Conservation (phyloP, 2,329 filamentous ascomycete genomes). For the Epichloe typhina region DNA sequence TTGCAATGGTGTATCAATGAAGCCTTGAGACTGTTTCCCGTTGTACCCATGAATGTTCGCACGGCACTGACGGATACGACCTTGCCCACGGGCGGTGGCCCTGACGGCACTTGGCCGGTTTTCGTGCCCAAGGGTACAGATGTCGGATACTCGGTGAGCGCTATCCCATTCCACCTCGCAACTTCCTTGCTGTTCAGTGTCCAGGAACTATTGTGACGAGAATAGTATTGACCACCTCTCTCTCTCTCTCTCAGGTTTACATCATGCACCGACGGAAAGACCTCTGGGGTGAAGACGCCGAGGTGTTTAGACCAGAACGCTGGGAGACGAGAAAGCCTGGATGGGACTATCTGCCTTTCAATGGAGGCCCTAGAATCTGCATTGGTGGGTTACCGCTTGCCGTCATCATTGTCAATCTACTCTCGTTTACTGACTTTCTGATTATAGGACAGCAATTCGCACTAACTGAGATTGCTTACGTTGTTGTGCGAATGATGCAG, state of each 20-base stretch:
- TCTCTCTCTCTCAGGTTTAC: constrained; percentile 12
- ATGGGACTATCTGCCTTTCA: constrained; percentile 34
- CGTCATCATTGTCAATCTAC: no score
- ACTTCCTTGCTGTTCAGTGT: no score
- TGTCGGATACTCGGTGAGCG: constrained; percentile 19
- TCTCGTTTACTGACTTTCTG: no score
- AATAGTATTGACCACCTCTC: no score
- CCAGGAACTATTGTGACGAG: no score
- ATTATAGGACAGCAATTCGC: constrained; percentile 9
- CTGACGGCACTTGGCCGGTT: constrained; percentile 29
- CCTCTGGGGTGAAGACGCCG: constrained; percentile 25
- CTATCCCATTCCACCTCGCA: no score
- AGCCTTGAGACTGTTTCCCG: constrained; percentile 32
- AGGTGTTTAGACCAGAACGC: constrained; percentile 27
- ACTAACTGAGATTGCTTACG: constrained; percentile 14
- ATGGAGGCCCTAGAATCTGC: constrained; percentile 32
- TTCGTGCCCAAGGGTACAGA: constrained; percentile 32
- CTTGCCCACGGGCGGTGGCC: constrained; percentile 36
- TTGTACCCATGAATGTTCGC: constrained; percentile 34
- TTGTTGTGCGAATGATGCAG: constrained; percentile 9
- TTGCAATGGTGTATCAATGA: constrained; percentile 12
- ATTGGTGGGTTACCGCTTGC: constrained; percentile 6
- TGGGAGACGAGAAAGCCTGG: constrained; percentile 23
- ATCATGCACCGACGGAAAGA: constrained; percentile 24
- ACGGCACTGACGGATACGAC: constrained; percentile 32